Base-by-base conservation (phyloP, 2,329 filamentous ascomycete species). In the Monosporascus sp. region DNA sequence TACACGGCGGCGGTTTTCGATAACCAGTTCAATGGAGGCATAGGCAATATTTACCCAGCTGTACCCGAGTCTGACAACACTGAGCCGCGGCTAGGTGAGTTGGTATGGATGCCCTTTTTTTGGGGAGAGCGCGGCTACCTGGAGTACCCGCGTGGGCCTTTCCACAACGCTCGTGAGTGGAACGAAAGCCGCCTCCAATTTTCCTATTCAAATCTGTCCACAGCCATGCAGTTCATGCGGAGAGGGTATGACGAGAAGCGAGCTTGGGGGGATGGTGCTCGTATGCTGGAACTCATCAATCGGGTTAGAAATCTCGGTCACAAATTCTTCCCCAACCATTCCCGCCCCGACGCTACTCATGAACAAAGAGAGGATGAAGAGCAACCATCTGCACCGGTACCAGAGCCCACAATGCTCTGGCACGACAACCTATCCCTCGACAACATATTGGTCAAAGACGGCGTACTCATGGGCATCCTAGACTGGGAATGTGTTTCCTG, bases 401-500 rank as follows among this genome's bases (percentile, higher is more conserved):
- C 46, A 5, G 56, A 62, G 39, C 51, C 51, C 1, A 68, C 66
- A 1, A 60, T 68, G 48, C 55, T 70, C 20, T 63, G 59, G 55
- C 69, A 70, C 47, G 58, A 68, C 35, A 60, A 65, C 31, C 55
- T 71, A 4, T 69, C 64, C 3, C 41, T 58, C 5, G 59, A 67
- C 43, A 71, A 72, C 52, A 65, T 72, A 18, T 56, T 71, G 7
- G 64, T 72, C 35, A 55, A 65, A 2, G 53, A 61, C 1, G 67
- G 67, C 8, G 37, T 60, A 11, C 50, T 71, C 7, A 59, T 58
- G 15, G 69, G 63, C 5, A 50, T 71, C 6, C 43, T 69, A n/a
- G 68, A 67, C 51, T 72, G 68, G 68, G 64, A 68, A 37, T 65
- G 63, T 48, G 57, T 70, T 7, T 62, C 65, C 2, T 63, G 61